These are phyloP conservation scores for Dendrobium officinale DNA, from an alignment of 106 monocot species.

Conservation along the genomic window DNA sequence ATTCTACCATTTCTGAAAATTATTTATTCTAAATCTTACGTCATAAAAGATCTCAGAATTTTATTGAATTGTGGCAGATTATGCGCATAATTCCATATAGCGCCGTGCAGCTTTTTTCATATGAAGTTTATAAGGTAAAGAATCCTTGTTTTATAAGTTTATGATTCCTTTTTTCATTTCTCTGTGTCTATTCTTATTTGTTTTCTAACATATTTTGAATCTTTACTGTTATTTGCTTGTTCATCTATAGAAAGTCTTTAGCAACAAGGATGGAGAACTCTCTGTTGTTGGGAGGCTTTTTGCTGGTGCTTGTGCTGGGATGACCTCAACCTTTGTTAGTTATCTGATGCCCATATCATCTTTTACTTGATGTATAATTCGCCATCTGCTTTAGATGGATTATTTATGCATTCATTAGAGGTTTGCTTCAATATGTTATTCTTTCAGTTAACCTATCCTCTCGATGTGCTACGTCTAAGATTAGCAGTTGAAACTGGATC, in stretches of 20 bases:
- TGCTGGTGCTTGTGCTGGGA: constrained; percentile 97
- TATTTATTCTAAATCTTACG: background rate
- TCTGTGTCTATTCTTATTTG: background rate
- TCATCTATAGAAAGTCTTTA: constrained; percentile 66
- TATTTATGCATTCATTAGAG: background rate
- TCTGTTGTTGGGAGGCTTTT: constrained; percentile 81
- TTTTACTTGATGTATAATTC: background rate
- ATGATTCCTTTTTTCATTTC: background rate
- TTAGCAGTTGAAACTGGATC: constrained; percentile 89
- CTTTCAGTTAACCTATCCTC: constrained; percentile 85
- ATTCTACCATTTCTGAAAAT: background rate
- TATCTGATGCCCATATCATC: background rate
- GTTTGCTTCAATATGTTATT: background rate
- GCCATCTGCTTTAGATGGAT: background rate
- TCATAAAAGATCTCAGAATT: background rate
- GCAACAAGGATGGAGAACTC: constrained; percentile 64
- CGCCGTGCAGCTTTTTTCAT: constrained; percentile 89
- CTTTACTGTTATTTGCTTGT: constrained; percentile 8
- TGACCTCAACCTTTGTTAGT: constrained; percentile 96
- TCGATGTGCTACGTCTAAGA: constrained; percentile 87
- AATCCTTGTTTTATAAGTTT: background rate
- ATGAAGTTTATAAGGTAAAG: constrained; percentile 90
- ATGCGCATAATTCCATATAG: constrained; percentile 95
- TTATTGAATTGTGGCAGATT: constrained; percentile 45
- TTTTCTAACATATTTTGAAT: constrained; percentile 1